Percentiles rank a stretch among this genome's conserved stretches.
phyloP scores from a whole-genome alignment of 768 basidiomycete genomes.

The Boletellus sp. region DNA sequence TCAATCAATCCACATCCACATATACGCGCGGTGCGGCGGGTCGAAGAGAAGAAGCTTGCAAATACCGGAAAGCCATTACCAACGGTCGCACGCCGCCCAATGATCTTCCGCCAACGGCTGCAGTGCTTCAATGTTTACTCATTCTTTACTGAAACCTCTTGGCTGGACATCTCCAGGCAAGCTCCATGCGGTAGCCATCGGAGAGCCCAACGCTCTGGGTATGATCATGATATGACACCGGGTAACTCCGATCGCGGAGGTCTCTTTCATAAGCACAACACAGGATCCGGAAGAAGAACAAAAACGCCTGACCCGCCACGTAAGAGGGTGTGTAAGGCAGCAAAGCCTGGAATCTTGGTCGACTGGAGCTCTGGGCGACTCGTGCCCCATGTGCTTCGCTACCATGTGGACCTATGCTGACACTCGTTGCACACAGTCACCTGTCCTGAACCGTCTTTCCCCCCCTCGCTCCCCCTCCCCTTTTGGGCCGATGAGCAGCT shows the following conservation, averaged over 20 bases:
- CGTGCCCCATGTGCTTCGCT: conserved; percentile 7
- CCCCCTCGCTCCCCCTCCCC: too few relatives aligned
- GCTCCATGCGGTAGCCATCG: background rate
- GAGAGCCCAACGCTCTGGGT: background rate
- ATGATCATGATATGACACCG: background rate
- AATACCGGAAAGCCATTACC: conserved; percentile 11
- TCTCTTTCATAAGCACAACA: background rate
- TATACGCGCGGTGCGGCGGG: background rate
- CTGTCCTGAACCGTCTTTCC: too few relatives aligned
- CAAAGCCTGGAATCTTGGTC: too few relatives aligned
- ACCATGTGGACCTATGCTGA: too few relatives aligned
- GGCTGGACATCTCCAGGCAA: background rate
- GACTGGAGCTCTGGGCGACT: too few relatives aligned
- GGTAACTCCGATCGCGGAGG: background rate
- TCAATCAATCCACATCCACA: conserved; percentile 9
- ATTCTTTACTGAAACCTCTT: too few relatives aligned
- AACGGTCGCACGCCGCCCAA: background rate
- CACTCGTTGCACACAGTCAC: too few relatives aligned
- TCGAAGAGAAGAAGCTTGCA: conserved; percentile 2
- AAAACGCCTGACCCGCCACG: conserved; percentile 1
- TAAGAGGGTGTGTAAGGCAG: background rate
- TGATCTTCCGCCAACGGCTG: background rate
- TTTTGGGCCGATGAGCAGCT: too few relatives aligned
- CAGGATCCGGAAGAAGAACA: conserved; percentile 3
- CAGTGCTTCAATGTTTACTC: too few relatives aligned